Evolutionary conservation across 176 grass and related monocot species (phyloP).

Genomic region (Triticum urartu): DNA sequence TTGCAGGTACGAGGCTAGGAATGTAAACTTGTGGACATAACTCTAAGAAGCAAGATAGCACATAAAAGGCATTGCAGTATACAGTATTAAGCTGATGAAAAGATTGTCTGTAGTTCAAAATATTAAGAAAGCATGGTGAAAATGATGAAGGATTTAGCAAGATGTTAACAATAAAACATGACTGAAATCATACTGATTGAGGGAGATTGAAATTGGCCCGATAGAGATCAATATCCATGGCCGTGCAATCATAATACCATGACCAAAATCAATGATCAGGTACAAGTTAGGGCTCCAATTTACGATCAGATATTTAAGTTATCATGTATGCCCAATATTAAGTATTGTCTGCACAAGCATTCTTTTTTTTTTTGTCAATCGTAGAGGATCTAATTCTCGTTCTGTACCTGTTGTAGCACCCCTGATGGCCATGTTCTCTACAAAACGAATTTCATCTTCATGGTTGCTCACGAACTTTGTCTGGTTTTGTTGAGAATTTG

Average conservation of each 20-base stretch:
- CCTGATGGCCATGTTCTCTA: slow-evolving; percentile 60
- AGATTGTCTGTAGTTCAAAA: not conserved
- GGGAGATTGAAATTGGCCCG: too few species aligned
- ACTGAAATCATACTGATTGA: too few species aligned
- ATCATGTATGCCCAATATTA: not conserved
- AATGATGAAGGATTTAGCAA: not conserved
- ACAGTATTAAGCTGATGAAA: not conserved
- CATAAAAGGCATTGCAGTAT: not conserved
- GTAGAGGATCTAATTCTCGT: not conserved
- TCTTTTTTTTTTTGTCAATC: not conserved
- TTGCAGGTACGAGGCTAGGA: not conserved
- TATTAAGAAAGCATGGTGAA: not conserved
- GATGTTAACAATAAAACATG: too few species aligned
- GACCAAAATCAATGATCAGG: not conserved
- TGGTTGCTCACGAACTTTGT: slow-evolving; percentile 80
- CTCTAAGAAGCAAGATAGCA: not conserved
- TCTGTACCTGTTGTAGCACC: slow-evolving; percentile 71
- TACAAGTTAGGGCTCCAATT: not conserved
- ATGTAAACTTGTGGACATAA: not conserved
- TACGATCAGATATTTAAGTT: slow-evolving; percentile 7
- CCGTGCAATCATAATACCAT: too few species aligned
- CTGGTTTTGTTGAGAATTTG: slow-evolving; percentile 44
- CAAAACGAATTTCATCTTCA: slow-evolving; percentile 73
- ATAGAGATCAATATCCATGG: too few species aligned
- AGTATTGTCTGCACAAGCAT: slow-evolving; percentile 1